These are phyloP conservation scores for Neofusicoccum cordaticola DNA, from an alignment of 2,329 filamentous ascomycete species.

Conservation along the genomic window DNA sequence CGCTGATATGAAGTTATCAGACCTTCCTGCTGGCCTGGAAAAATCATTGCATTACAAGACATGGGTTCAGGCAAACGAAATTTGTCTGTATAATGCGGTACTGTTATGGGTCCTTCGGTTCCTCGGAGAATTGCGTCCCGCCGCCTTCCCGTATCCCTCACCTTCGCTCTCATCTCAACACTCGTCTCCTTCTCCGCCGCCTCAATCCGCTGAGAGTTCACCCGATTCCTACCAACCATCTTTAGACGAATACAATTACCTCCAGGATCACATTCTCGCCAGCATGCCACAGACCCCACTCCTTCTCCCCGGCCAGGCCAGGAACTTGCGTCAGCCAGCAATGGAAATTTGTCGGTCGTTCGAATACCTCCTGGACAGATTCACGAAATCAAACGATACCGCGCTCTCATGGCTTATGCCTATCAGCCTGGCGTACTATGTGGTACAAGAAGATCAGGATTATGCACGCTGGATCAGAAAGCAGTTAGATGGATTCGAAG, in stretches of 20 bases:
- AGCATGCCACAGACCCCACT: slow-evolving; percentile 7
- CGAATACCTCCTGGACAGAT: slow-evolving; percentile 16
- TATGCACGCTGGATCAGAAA: slow-evolving; percentile 17
- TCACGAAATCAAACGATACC: slow-evolving; percentile 1
- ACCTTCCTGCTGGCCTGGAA: slow-evolving; percentile 8
- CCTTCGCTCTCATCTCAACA: not conserved
- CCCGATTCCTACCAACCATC: not conserved
- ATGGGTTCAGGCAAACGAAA: slow-evolving; percentile 17
- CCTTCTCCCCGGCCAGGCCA: slow-evolving; percentile 17
- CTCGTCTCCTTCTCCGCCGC: not conserved
- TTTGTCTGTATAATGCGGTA: slow-evolving; percentile 19
- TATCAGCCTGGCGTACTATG: slow-evolving; percentile 20
- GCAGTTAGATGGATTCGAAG: slow-evolving; percentile 18
- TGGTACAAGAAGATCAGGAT: slow-evolving; percentile 16
- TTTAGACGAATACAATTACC: not conserved
- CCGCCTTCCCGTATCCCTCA: not conserved
- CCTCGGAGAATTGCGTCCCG: slow-evolving; percentile 6
- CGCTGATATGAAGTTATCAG: not conserved
- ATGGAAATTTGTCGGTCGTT: slow-evolving; percentile 21
- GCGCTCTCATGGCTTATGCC: slow-evolving; percentile 21
- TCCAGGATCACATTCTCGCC: not conserved
- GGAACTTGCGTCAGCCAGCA: slow-evolving; percentile 15
- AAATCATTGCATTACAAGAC: slow-evolving; percentile 15
- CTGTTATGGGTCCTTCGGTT: slow-evolving; percentile 19
- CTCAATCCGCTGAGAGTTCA: not conserved